Conservation (phyloP, 2,329 filamentous ascomycete genomes). For the Escovopsis sp. region DNA sequence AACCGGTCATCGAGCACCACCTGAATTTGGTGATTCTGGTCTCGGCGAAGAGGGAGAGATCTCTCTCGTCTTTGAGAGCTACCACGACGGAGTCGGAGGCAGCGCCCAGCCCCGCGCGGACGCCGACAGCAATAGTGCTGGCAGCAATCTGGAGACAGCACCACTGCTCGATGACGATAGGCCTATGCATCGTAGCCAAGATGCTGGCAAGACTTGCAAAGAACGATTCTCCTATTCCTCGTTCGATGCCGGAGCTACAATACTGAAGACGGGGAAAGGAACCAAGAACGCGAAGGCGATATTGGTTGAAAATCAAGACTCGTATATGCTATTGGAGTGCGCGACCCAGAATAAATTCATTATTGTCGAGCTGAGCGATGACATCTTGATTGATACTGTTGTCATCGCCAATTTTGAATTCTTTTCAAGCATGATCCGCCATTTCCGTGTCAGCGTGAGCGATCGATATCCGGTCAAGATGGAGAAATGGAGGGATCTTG, state of each 20-base stretch:
- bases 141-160: slow-evolving; percentile 20
- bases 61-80: slow-evolving; percentile 35
- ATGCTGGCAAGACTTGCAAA: slow-evolving; percentile 94
- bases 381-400: slow-evolving; percentile 76
- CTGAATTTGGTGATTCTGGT: slow-evolving; percentile 58
- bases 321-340: slow-evolving; percentile 94
- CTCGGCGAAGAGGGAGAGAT: slow-evolving; percentile 85
- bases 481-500: slow-evolving; percentile 83
- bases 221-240: slow-evolving; percentile 96
- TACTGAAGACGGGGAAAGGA: slow-evolving; percentile 76
- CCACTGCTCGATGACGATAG: slow-evolving; percentile 33
- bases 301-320: slow-evolving; percentile 92
- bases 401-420: slow-evolving; percentile 99
- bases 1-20: slow-evolving; percentile 7
- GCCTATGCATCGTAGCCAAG: slow-evolving; percentile 58
- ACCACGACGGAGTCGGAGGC: slow-evolving; percentile 10
- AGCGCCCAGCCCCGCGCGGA: not conserved
- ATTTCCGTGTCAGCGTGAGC: slow-evolving; percentile 81
- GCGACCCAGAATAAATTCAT: slow-evolving; percentile 78
- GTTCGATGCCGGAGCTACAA: slow-evolving; percentile 88
- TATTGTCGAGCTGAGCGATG: slow-evolving; percentile 84
- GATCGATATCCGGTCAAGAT: slow-evolving; percentile 87
- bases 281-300: slow-evolving; percentile 82
- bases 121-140: slow-evolving; percentile 3
- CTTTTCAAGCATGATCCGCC: slow-evolving; percentile 92